Conservation (phyloP, 768 basidiomycete genomes). For the Leccinellum albellum region DNA sequence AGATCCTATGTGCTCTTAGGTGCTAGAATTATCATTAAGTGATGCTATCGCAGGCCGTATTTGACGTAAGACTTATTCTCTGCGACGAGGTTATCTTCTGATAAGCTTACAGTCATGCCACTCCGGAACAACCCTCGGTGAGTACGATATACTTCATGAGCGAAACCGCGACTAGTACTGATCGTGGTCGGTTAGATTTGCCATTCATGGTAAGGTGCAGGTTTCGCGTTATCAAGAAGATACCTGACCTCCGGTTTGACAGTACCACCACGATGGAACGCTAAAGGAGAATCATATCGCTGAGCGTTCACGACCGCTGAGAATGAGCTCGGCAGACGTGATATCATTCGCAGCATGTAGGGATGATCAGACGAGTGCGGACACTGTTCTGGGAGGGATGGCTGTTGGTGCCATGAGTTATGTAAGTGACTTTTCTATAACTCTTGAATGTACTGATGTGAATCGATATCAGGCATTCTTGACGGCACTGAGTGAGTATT, state of each 20-base stretch:
- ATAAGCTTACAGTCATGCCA: conserved; percentile 39
- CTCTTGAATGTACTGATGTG: neutral
- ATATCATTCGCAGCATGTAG: conserved; percentile 72
- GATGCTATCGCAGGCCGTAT: conserved; percentile 34
- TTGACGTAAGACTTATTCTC: conserved; percentile 39
- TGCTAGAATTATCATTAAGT: neutral
- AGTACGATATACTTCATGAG: neutral
- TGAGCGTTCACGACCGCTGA: conserved; percentile 32
- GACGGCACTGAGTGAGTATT: conserved; percentile 40
- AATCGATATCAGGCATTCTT: conserved; percentile 54
- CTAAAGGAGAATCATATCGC: conserved; percentile 44
- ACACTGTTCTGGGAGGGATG: conserved; percentile 58
- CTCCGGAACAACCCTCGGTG: conserved; percentile 47
- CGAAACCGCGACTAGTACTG: neutral
- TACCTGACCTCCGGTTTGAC: neutral
- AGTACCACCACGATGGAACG: conserved; percentile 62
- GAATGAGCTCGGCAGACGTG: conserved; percentile 73
- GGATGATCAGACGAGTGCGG: conserved; percentile 70
- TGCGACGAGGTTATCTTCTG: neutral
- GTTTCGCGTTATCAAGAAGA: neutral
- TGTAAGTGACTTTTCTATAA: conserved; percentile 38
- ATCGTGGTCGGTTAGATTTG: conserved; percentile 12
- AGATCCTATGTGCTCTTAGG: conserved; percentile 3
- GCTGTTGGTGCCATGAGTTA: conserved; percentile 81
- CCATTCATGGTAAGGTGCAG: conserved; percentile 26